A percentile compares a stretch with the other conserved stretches of the same genome.
Evolutionary conservation across 116 monocot species (phyloP).

Genomic region (Trichopus zeylanicus): DNA sequence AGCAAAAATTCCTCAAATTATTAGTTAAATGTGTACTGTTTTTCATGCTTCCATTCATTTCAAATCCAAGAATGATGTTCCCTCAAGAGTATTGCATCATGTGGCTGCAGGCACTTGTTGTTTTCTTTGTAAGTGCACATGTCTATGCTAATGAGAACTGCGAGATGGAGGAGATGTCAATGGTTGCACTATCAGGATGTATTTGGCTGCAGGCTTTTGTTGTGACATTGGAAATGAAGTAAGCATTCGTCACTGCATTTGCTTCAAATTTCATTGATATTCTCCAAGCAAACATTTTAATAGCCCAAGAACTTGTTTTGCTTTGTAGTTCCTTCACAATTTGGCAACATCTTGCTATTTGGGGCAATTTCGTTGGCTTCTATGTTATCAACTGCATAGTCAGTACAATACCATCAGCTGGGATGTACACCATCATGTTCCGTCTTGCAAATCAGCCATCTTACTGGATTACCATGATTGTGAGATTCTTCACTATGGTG

Average conservation of each 20-base stretch:
- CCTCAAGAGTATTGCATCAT: not conserved
- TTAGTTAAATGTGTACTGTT: not conserved
- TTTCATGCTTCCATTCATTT: not conserved
- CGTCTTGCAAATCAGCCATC: constrained; percentile 74
- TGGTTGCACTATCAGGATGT: constrained; percentile 98
- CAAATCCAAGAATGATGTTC: not conserved
- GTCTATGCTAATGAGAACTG: constrained; percentile 90
- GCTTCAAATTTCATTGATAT: not conserved
- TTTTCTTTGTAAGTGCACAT: constrained; percentile 75
- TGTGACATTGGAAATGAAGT: constrained; percentile 86
- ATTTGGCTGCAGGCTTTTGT: constrained; percentile 98
- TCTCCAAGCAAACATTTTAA: not conserved
- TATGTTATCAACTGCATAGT: constrained; percentile 75
- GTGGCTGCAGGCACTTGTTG: constrained; percentile 63
- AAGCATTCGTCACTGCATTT: constrained; percentile 11
- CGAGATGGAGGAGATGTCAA: constrained; percentile 94
- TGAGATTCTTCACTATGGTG: constrained; percentile 23
- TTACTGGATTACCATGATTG: constrained; percentile 93
- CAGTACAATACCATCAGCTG: constrained; percentile 63
- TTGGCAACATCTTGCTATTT: constrained; percentile 84
- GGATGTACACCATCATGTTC: constrained; percentile 98
- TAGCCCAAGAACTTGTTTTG: not conserved
- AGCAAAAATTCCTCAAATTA: not conserved
- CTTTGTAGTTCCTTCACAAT: constrained; percentile 79
- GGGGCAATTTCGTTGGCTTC: constrained; percentile 84